Base-by-base conservation (phyloP, 768 basidiomycete species). In the Chlorophyllum brunneum region DNA sequence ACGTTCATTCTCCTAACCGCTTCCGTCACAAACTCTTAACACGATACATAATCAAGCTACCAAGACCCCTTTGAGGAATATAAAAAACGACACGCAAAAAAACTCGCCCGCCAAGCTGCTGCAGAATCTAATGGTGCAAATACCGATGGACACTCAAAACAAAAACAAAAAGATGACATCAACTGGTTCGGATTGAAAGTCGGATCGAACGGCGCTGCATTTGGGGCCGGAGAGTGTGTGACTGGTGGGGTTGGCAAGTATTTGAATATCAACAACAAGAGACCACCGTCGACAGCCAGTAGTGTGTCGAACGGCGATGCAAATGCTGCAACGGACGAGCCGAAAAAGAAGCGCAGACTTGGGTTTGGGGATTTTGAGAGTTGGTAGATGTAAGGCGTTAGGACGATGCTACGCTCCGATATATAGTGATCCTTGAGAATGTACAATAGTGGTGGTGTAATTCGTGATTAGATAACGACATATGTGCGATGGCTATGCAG, bases 41-140 rank as follows among this genome's bases (percentile, higher is more conserved):
- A 22, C n/a, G 22, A 15, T 7, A 24, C 40, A 15, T 46, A 23
- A 37, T 40, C 61, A 5, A 93, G 91, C 48, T 87, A 92, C 61
- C 88, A 93, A 71, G 95, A 99, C 67, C 97, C 97, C 0, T 98
- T 97, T 62, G 89, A 95, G 48, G 87, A 88, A 33, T 98, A 97
- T 69, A 92, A 95, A 64, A 77, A 74, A 20, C 85, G 92, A 11
- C 79, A 92, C 6, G 80, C 81, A 29, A 93, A 88, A 62, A 89
- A 88, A 59, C 77, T 91, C 8, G 84, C 87, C 40, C 81, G 74
- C 56, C 71, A 74, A 57, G 75, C 74, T 1, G 77, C 78, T 48
- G 71, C 72, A 4, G 71, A 62, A 38, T 31, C 30, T n/a, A 16
- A 45, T 7, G 43, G n/a, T 20, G 27, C 29, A 11, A 68, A 67